These are phyloP conservation scores for Theileria orientalis DNA, from an alignment of 169 alveolate genomes.

Conservation along the genomic window DNA sequence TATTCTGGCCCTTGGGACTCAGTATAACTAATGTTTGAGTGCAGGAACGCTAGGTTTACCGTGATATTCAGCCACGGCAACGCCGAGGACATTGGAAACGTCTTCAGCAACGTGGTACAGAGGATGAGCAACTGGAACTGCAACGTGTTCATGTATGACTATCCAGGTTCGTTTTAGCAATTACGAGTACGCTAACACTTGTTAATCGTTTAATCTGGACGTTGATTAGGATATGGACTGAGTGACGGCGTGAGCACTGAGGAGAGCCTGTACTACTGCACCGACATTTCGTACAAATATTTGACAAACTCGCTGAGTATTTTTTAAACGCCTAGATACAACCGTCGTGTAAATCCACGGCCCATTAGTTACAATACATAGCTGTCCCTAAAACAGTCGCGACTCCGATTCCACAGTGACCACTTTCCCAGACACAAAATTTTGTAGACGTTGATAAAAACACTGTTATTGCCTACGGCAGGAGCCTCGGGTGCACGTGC, in stretches of 20 bases:
- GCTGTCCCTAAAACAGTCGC: too few species aligned
- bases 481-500: slow-evolving; percentile 90
- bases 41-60: slow-evolving; percentile 74
- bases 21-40: background rate
- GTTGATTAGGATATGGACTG: slow-evolving; percentile 74
- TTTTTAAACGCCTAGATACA: background rate
- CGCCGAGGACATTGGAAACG: slow-evolving; percentile 86
- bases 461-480: slow-evolving; percentile 84
- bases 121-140: slow-evolving; percentile 62
- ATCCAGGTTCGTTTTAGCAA: slow-evolving; percentile 58
- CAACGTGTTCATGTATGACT: slow-evolving; percentile 82
- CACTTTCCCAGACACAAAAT: background rate
- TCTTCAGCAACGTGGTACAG: slow-evolving; percentile 59
- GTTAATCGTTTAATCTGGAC: background rate
- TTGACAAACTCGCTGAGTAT: slow-evolving; percentile 50
- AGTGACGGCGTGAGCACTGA: slow-evolving; percentile 82
- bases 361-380: background rate
- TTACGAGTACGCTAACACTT: background rate
- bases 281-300: slow-evolving; percentile 85
- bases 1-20: background rate
- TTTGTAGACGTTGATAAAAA: slow-evolving; percentile 68
- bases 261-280: slow-evolving; percentile 76
- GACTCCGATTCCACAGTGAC: too few species aligned
- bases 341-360: background rate
- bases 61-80: slow-evolving; percentile 85